Evolutionary conservation across 2,329 filamentous ascomycete genomes (phyloP).

Genomic region (Diaporthe citrichinensis): DNA sequence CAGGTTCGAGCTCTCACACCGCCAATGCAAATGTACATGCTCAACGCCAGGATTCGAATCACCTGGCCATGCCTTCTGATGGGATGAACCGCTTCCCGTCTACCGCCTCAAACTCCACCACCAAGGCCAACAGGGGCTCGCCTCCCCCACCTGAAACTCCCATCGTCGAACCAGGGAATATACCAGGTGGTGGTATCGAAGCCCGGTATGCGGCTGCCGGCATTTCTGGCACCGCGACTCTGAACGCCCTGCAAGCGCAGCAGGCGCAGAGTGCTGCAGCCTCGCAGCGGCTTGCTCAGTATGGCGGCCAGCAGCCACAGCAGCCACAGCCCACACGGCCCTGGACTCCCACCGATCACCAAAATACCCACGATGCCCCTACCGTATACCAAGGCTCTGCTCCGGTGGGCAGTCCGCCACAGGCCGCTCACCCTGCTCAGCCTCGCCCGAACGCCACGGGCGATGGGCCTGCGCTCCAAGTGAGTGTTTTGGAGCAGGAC

Average conservation of each 20-base stretch:
- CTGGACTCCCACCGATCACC: conserved; percentile 95
- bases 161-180: conserved; percentile 77
- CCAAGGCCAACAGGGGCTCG: conserved; percentile 90
- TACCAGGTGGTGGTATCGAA: conserved; percentile 87
- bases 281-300: conserved; percentile 84
- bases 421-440: conserved; percentile 56
- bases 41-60: conserved; percentile 46
- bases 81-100: conserved; percentile 77
- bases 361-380: conserved; percentile 89
- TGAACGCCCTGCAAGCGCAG: conserved; percentile 78
- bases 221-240: conserved; percentile 86
- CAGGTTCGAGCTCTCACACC: conserved; percentile 36
- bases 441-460: conserved; percentile 43
- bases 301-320: conserved; percentile 68
- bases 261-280: conserved; percentile 87
- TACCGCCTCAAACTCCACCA: conserved; percentile 93
- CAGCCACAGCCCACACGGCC: conserved; percentile 71
- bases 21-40: conserved; percentile 48
- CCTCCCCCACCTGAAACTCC: conserved; percentile 96
- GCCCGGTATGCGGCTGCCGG: conserved; percentile 92
- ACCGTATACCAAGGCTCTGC: conserved; percentile 91
- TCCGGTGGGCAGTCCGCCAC: conserved; percentile 75
- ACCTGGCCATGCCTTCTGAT: conserved; percentile 58
- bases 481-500: conserved; percentile 86
- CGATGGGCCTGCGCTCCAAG: conserved; percentile 58